phyloP scores from a whole-genome alignment of 495 filamentous ascomycete genomes.

The Annulohypoxylon moriforme region DNA sequence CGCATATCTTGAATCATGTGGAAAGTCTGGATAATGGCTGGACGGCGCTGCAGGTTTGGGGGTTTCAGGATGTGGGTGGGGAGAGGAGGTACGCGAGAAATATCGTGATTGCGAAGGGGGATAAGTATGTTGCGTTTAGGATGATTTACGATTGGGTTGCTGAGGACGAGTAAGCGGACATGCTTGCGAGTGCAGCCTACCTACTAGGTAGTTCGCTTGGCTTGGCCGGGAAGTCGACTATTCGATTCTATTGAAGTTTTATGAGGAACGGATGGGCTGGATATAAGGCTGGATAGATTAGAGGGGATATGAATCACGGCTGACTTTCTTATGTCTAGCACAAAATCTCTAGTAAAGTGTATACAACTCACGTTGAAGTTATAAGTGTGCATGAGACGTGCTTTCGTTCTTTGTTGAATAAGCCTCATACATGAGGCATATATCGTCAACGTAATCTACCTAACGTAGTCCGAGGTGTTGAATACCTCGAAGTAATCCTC shows the following conservation, averaged over 20 bases:
- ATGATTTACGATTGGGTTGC: slow-evolving; percentile 77
- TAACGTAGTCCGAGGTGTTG: slow-evolving; percentile 35
- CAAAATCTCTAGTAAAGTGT: not conserved
- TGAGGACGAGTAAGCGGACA: slow-evolving; percentile 14
- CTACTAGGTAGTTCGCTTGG: not conserved
- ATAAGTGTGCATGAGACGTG: not conserved
- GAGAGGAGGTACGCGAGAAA: slow-evolving; percentile 75
- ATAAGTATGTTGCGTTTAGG: slow-evolving; percentile 68
- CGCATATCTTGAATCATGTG: slow-evolving; percentile 64
- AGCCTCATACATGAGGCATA: not conserved
- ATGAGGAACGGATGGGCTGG: not conserved
- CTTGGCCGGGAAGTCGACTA: not conserved
- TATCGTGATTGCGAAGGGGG: slow-evolving; percentile 72
- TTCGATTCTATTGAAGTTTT: not conserved
- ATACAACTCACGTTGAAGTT: not conserved
- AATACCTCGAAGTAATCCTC: slow-evolving; percentile 23
- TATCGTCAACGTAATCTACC: not conserved
- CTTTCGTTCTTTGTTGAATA: slow-evolving; percentile 18
- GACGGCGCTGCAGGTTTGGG: slow-evolving; percentile 70
- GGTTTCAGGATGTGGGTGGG: slow-evolving; percentile 62
- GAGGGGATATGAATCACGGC: slow-evolving; percentile 7
- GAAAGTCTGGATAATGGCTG: slow-evolving; percentile 66
- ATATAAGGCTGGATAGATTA: not conserved
- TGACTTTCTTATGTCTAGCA: not conserved
- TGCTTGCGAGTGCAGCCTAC: not conserved